Evolutionary conservation across 2,329 filamentous ascomycete genomes (phyloP).

Genomic region (Helotiales sp.): DNA sequence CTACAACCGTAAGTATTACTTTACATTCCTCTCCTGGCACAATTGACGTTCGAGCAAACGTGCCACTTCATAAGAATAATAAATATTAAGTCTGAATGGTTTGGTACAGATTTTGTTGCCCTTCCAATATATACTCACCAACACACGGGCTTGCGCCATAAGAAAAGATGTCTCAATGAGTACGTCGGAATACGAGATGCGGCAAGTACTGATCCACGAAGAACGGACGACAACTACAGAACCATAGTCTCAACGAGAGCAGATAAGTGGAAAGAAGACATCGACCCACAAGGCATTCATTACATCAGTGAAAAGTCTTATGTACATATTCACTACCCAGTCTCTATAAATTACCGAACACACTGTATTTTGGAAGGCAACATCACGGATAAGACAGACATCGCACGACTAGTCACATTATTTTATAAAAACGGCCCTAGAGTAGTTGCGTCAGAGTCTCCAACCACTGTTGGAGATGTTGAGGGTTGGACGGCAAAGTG

Average conservation of each 20-base stretch:
- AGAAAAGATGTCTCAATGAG: neutral
- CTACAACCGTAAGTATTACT: too few species aligned
- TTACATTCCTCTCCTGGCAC: too few species aligned
- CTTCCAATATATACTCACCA: neutral
- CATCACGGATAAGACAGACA: neutral
- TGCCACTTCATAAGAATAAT: too few species aligned
- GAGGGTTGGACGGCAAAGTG: too few species aligned
- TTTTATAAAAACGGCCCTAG: neutral
- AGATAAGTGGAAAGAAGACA: neutral
- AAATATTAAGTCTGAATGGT: too few species aligned
- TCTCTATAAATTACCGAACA: neutral
- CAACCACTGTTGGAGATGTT: too few species aligned
- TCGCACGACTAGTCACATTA: neutral
- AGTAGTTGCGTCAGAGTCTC: neutral
- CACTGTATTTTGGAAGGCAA: neutral
- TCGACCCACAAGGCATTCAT: neutral
- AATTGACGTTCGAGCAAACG: too few species aligned
- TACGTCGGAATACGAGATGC: neutral
- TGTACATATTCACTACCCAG: neutral
- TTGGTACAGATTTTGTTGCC: neutral
- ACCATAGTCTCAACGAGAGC: neutral
- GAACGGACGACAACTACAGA: neutral
- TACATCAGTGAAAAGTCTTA: neutral
- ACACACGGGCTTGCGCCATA: neutral
- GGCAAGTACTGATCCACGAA: neutral